Evolutionary conservation across 2,329 filamentous ascomycete genomes (phyloP), one percentile per base, ranked within the genome.

Genomic region (Parafenestella ontariensis): DNA sequence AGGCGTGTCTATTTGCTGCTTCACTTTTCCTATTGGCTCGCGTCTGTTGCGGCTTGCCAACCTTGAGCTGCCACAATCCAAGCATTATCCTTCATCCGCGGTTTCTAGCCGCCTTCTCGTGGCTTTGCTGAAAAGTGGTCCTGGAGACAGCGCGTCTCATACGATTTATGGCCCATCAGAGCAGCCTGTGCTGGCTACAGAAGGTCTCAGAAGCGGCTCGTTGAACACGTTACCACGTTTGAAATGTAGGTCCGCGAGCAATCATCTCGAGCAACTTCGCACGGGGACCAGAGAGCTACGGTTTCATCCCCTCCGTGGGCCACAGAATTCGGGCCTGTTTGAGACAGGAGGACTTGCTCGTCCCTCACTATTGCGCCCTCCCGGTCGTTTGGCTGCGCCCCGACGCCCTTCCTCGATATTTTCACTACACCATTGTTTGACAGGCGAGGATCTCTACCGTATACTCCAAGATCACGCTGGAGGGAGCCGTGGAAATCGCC

Each of bases 241-340:
- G 18, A 42, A 24, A 72, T 61, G 68, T 68, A 73, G 69, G 69
- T 67, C 72, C 70, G 50, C 34, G 31, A 54, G 48, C 45, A 40
- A 39, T 42, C 50, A 20, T 58, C 54, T 46, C 46, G 43, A 40
- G 36, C 54, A 44, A 42, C 40, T 57, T 56, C 41, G 29, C 43
- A 49, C 39, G 24, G 56, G 61, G 52, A 59, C 58, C 64, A 62
- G 44, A 47, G 52, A 53, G 58, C 59, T 58, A 49, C 49, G 49
- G 66, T 69, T 66, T 70, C 64, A 70, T 58, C 62, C 61, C 59
- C 56, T 59, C 58, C 46, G 24, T 45, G 48, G 52, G 44, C 44
- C 37, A 50, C 39, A 52, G 24, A 44, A 52, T 44, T 40, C 46
- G 43, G 36, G 40, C 49, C 54, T 40, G 51, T 51, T 43, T 55